Percentiles rank a stretch among this genome's conserved stretches.
Conservation (phyloP, 805 yeast genomes). For the Sungouiozyma ichnusensis region DNA sequence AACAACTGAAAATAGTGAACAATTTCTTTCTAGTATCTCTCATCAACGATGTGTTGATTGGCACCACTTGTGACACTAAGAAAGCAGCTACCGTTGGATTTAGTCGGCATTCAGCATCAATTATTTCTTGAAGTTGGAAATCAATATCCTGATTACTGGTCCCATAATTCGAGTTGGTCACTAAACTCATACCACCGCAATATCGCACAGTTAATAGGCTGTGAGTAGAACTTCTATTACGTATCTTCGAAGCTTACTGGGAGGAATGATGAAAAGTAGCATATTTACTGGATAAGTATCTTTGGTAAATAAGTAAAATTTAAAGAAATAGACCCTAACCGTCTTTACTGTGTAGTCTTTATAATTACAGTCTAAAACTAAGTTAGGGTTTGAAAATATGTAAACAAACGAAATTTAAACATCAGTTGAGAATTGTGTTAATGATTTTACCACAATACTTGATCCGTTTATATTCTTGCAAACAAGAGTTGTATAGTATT, state of each 20-base stretch:
- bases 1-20: conserved; percentile 4
- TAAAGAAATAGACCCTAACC: background rate
- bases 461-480: too few species aligned
- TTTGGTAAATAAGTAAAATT: too few species aligned
- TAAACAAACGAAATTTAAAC: background rate
- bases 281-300: too few species aligned
- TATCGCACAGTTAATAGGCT: too few species aligned
- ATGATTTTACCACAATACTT: background rate
- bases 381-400: background rate
- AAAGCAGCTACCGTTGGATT: conserved; percentile 7
- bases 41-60: conserved; percentile 18
- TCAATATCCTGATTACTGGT: conserved; percentile 2
- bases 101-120: background rate
- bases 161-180: too few species aligned
- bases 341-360: background rate
- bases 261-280: too few species aligned
- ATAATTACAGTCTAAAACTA: background rate
- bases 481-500: too few species aligned
- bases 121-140: background rate
- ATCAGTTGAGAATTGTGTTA: background rate
- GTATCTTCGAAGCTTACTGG: too few species aligned
- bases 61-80: conserved; percentile 13
- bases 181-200: too few species aligned
- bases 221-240: too few species aligned
- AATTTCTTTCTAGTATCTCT: conserved; percentile 4